Evolutionary conservation across 2,329 filamentous ascomycete species (phyloP).

Genomic region (Davidsoniella neocaledoniae): DNA sequence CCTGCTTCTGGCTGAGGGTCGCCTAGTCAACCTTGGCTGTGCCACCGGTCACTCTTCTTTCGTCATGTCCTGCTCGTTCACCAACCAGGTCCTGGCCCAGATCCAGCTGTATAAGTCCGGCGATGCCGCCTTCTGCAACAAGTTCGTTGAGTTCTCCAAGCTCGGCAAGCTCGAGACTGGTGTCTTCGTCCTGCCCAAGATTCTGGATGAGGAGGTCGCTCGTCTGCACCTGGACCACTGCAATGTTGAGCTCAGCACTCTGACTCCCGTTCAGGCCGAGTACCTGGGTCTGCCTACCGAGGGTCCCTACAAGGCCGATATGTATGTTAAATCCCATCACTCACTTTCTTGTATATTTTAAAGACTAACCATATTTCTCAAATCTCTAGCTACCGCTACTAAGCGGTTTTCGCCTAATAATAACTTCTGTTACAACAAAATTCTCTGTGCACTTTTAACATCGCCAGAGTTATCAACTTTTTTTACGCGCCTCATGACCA

Average conservation of each 20-base stretch:
- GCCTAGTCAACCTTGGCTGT: constrained; percentile 98
- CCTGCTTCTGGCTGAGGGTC: constrained; percentile 95
- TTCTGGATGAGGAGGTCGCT: constrained; percentile 96
- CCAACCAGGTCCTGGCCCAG: constrained; percentile 99
- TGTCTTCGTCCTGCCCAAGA: constrained; percentile 96
- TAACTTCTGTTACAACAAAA: constrained; percentile 15
- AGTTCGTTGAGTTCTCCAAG: constrained; percentile 94
- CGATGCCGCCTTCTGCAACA: constrained; percentile 73
- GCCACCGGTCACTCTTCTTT: constrained; percentile 98
- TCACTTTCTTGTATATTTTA: background rate
- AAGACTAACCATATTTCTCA: constrained; percentile 13
- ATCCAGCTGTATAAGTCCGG: constrained; percentile 94
- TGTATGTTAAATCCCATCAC: constrained; percentile 35
- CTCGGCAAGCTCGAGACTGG: constrained; percentile 76
- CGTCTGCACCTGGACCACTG: constrained; percentile 82
- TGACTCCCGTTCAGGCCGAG: constrained; percentile 76
- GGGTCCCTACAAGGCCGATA: constrained; percentile 93
- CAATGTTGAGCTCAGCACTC: constrained; percentile 82
- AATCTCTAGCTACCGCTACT: constrained; percentile 28
- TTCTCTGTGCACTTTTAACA: constrained; percentile 13
- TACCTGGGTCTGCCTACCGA: constrained; percentile 76
- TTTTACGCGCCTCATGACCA: constrained; percentile 13
- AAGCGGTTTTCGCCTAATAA: constrained; percentile 16
- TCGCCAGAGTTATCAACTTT: constrained; percentile 6
- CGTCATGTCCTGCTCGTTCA: constrained; percentile 99